A percentile compares a stretch with the other conserved stretches of the same genome.
These are phyloP conservation scores for Lolium rigidum DNA, from an alignment of 176 grass and related monocot species.

Conservation along the genomic window DNA sequence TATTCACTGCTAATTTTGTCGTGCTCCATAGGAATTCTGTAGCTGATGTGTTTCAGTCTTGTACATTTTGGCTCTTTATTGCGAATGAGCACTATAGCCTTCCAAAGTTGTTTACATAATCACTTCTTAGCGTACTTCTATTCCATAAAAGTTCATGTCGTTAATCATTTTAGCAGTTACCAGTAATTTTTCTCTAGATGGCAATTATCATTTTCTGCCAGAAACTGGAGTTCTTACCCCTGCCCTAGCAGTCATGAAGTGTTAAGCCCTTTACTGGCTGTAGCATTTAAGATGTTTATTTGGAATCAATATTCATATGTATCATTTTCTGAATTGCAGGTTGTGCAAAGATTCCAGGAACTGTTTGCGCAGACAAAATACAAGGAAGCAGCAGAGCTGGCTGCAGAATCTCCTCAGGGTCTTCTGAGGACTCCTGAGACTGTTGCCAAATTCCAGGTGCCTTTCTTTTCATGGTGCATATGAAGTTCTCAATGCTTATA, in stretches of 20 bases:
- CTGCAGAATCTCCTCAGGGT: conserved; percentile 93
- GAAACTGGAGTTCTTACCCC: not conserved
- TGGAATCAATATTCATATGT: not conserved
- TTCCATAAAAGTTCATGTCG: not conserved
- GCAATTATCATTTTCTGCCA: not conserved
- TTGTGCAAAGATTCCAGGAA: conserved; percentile 98
- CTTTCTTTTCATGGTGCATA: conserved; percentile 26
- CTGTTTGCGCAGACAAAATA: conserved; percentile 94
- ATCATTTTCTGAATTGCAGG: conserved; percentile 56
- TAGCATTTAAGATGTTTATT: not conserved
- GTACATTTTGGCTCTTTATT: conserved; percentile 8
- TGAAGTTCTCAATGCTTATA: conserved; percentile 18
- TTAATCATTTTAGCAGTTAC: conserved; percentile 18
- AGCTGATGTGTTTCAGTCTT: not conserved
- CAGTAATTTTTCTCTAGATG: not conserved
- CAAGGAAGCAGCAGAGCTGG: conserved; percentile 98
- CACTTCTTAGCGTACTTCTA: not conserved
- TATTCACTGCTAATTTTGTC: not conserved
- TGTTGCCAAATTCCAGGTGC: conserved; percentile 94
- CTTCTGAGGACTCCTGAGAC: conserved; percentile 91
- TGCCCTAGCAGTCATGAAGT: not conserved
- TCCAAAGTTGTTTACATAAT: not conserved
- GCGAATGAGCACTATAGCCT: not conserved
- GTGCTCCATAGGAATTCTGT: conserved; percentile 2
- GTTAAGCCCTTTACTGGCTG: not conserved